Evolutionary conservation across 2,329 filamentous ascomycete genomes (phyloP).

Genomic region (Colletotrichum tofieldiae): DNA sequence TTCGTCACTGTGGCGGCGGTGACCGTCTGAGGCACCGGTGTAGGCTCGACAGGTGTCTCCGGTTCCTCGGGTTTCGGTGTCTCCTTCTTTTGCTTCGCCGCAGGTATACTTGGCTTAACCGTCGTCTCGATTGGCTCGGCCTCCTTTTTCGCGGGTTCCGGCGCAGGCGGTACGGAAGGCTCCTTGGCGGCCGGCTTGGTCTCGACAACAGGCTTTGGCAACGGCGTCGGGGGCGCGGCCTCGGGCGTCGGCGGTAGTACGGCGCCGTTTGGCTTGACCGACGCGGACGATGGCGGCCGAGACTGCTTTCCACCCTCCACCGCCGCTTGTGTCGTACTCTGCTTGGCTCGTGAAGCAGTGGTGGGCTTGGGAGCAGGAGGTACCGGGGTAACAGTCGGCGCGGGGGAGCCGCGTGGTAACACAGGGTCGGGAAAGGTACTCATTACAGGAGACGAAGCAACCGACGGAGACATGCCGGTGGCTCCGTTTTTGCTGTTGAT

Average conservation of each 20-base stretch:
- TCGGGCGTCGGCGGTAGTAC: conserved; percentile 56
- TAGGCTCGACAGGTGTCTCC: conserved; percentile 50
- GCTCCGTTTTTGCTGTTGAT: conserved; percentile 53
- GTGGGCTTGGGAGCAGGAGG: conserved; percentile 50
- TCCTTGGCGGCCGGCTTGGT: conserved; percentile 47
- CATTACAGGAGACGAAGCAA: conserved; percentile 83
- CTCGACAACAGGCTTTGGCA: conserved; percentile 8
- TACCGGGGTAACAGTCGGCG: conserved; percentile 57
- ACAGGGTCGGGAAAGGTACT: conserved; percentile 77
- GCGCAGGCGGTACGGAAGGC: conserved; percentile 36
- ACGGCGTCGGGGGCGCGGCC: conserved; percentile 46
- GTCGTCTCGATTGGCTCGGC: conserved; percentile 47
- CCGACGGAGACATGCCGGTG: conserved; percentile 75
- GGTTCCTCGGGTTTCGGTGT: conserved; percentile 55
- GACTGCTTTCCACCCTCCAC: conserved; percentile 67
- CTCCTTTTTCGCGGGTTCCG: conserved; percentile 45
- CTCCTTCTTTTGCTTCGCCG: conserved; percentile 60
- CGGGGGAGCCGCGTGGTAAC: conserved; percentile 71
- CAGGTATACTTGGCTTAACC: conserved; percentile 47
- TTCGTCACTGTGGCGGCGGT: conserved; percentile 69
- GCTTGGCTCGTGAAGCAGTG: conserved; percentile 79
- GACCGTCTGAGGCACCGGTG: conserved; percentile 61
- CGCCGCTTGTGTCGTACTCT: conserved; percentile 78
- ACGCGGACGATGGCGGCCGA: conserved; percentile 72
- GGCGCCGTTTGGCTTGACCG: conserved; percentile 71